Evolutionary conservation across 352 stramenopile species (phyloP).

Genomic region (Pythium sukuiense): DNA sequence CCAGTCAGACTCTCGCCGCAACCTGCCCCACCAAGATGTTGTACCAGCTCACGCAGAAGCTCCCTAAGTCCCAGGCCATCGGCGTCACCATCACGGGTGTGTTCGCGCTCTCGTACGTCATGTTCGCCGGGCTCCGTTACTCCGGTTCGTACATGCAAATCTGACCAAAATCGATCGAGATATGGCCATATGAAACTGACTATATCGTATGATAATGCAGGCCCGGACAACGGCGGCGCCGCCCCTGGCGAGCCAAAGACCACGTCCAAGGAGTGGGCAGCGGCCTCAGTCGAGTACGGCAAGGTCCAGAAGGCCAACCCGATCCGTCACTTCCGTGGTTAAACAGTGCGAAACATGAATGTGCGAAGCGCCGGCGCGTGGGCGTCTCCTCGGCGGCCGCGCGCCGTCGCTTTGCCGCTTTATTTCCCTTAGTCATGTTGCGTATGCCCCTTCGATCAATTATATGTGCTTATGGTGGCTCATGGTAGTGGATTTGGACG

Average conservation of each 20-base stretch:
- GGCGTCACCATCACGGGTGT: slow-evolving; percentile 41
- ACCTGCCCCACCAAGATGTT: slow-evolving; percentile 41
- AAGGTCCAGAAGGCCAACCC: slow-evolving; percentile 83
- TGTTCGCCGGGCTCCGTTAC: slow-evolving; percentile 62
- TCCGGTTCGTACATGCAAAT: slow-evolving; percentile 40
- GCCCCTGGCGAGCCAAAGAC: slow-evolving; percentile 59
- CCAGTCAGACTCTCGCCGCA: slow-evolving; percentile 1
- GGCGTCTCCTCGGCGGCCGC: too few relatives aligned
- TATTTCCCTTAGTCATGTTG: too few relatives aligned
- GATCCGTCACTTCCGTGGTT: slow-evolving; percentile 82
- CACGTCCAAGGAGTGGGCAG: slow-evolving; percentile 74
- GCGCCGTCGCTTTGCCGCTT: too few relatives aligned
- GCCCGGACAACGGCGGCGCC: slow-evolving; percentile 58
- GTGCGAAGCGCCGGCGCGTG: too few relatives aligned
- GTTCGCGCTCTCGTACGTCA: slow-evolving; percentile 42
- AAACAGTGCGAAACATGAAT: slow-evolving; percentile 31
- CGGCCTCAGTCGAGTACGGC: slow-evolving; percentile 72
- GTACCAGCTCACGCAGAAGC: slow-evolving; percentile 64
- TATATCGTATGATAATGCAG: slow-evolving; percentile 29
- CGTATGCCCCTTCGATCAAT: too few relatives aligned
- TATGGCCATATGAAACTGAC: background rate
- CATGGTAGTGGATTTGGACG: too few relatives aligned
- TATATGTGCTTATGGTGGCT: too few relatives aligned
- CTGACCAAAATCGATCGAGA: slow-evolving; percentile 6
- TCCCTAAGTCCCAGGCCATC: slow-evolving; percentile 63